Percentiles rank a stretch among this genome's conserved stretches.
Evolutionary conservation across 345 rosid species (phyloP).

Genomic region (Litchi chinensis): DNA sequence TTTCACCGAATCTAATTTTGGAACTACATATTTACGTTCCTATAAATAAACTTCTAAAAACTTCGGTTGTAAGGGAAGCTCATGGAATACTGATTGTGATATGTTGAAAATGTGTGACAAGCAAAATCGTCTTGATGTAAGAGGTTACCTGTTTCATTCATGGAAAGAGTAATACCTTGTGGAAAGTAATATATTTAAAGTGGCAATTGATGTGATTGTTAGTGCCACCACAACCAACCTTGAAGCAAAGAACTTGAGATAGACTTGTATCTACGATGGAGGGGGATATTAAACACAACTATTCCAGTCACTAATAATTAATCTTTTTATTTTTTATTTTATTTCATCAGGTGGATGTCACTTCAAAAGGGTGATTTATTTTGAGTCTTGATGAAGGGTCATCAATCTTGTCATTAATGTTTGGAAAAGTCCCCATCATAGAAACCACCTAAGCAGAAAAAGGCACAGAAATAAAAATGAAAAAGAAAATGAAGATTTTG

Average conservation of each 20-base stretch:
- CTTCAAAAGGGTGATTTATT: background rate
- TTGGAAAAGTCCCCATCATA: background rate
- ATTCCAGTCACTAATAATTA: background rate
- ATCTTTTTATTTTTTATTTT: too few species aligned
- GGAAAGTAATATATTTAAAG: background rate
- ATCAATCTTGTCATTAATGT: background rate
- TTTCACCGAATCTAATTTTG: too few species aligned
- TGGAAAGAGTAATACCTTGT: background rate
- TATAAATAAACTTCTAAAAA: too few species aligned
- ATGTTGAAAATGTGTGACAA: background rate
- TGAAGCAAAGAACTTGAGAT: background rate
- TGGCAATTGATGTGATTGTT: background rate
- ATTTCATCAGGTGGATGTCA: too few species aligned
- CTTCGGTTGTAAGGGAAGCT: background rate
- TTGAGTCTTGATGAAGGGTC: constrained; percentile 11
- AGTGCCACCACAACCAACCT: background rate
- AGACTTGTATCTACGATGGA: background rate
- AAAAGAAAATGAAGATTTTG: too few species aligned
- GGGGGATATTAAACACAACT: background rate
- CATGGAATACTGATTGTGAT: background rate
- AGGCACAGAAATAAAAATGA: too few species aligned
- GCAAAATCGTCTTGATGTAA: background rate
- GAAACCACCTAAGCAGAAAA: background rate
- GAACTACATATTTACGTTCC: too few species aligned
- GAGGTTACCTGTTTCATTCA: background rate